Percentiles rank a stretch among this genome's conserved stretches.
Conservation (phyloP, 2,329 filamentous ascomycete species). For the Pseudofabraea citricarpa region DNA sequence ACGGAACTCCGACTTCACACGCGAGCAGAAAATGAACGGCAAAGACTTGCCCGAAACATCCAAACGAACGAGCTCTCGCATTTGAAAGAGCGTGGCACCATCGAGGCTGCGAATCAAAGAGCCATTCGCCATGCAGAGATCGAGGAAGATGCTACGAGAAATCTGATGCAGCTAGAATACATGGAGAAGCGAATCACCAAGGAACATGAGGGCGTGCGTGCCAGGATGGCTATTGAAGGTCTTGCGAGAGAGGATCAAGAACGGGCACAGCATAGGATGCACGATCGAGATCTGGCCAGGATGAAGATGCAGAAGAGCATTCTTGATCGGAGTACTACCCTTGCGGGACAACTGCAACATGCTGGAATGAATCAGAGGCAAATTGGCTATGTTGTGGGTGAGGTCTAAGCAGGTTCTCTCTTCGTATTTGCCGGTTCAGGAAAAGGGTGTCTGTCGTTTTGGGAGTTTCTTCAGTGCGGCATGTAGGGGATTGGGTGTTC, state of each 20-base stretch:
- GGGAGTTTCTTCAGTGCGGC: no score
- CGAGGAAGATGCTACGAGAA: slow-evolving; percentile 3
- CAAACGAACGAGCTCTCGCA: slow-evolving; percentile 5
- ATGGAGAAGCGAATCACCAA: slow-evolving; percentile 3
- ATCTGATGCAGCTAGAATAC: slow-evolving; percentile 11
- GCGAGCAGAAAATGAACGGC: slow-evolving; percentile 1
- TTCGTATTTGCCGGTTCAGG: no score
- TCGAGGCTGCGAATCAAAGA: slow-evolving; percentile 4
- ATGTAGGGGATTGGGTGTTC: no score
- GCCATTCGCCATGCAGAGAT: slow-evolving; percentile 6
- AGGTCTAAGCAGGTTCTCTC: not conserved
- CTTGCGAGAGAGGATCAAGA: slow-evolving; percentile 32
- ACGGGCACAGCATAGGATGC: slow-evolving; percentile 17
- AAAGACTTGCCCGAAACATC: not conserved
- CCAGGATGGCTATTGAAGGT: slow-evolving; percentile 30
- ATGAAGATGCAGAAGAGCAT: slow-evolving; percentile 12
- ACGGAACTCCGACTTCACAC: slow-evolving; percentile 7
- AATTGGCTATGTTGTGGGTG: slow-evolving; percentile 12
- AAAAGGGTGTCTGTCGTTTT: no score
- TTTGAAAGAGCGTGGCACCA: slow-evolving; percentile 2
- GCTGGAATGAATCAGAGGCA: slow-evolving; percentile 8
- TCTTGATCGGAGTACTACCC: slow-evolving; percentile 3
- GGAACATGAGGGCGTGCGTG: slow-evolving; percentile 27
- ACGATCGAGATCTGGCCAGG: slow-evolving; percentile 12
- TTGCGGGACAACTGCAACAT: slow-evolving; percentile 4